Percentiles rank a stretch among this genome's conserved stretches.
Conservation (phyloP, 225 moss, liverwort and hornwort genomes). For the Antitrichia curtipendula region DNA sequence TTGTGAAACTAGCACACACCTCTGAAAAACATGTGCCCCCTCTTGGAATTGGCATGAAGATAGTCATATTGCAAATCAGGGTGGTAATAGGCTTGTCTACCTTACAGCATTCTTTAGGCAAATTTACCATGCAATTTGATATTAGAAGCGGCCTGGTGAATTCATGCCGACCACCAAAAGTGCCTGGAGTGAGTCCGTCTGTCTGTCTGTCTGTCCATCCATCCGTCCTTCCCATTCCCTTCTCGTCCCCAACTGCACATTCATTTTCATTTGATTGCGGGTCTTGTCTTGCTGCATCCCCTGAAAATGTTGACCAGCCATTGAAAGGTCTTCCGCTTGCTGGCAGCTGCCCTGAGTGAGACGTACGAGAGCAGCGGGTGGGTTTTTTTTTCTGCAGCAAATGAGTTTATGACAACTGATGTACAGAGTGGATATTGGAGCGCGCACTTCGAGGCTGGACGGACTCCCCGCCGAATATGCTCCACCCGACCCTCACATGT, state of each 20-base stretch:
- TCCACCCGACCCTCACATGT: not conserved
- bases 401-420: not conserved
- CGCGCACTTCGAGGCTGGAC: not conserved
- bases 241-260: not conserved
- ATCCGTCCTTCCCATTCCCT: not conserved
- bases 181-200: too few relatives aligned
- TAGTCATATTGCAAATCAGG: too few relatives aligned
- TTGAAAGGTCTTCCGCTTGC: not conserved
- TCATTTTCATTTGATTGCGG: too few relatives aligned
- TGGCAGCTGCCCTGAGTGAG: not conserved
- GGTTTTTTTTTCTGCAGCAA: not conserved
- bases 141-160: too few relatives aligned
- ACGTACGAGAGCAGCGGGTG: not conserved
- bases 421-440: not conserved
- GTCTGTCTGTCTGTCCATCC: too few relatives aligned
- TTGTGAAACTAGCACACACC: too few relatives aligned
- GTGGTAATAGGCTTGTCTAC: too few relatives aligned
- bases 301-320: not conserved
- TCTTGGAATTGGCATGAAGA: too few relatives aligned
- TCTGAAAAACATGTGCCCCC: too few relatives aligned
- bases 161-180: not conserved
- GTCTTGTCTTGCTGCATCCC: not conserved
- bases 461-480: not conserved
- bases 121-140: too few relatives aligned
- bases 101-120: too few relatives aligned